Evolutionary conservation across 352 stramenopile genomes (phyloP), one percentile per base, ranked within the genome.

Genomic region (Phytophthora pini): DNA sequence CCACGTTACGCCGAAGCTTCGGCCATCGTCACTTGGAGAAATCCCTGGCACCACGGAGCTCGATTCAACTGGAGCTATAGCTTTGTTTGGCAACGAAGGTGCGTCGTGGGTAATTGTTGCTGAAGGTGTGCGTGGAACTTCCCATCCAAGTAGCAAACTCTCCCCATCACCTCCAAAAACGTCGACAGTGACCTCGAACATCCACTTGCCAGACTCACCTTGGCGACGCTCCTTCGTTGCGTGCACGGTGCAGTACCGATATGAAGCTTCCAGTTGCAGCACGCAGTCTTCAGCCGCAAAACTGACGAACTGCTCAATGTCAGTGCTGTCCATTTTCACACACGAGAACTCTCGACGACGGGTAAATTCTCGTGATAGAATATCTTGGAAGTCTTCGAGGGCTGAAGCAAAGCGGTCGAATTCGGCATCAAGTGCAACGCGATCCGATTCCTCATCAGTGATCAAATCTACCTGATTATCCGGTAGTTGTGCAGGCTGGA

Each of bases 231-330:
- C 77, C 54, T 92, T 94, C 5, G 83, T 94, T 11, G 81, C 85
- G 22, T 88, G 50, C 3, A 90, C 82, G 1, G 85, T 88, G 56
- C 83, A 92, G 47, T 94, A 92, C 17, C 73, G 70, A 59, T 90
- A 74, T 7, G 85, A 76, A 12, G 67, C 72, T 29, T 91, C 83
- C 6, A 94, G 77, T 48, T 92, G 80, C 26, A 92, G 38, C 38
- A 92, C 55, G 24, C 85, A 91, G 59, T 94, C 84, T 68, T 92
- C 80, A 13, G 88, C 80, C 0, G 83, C 88, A 43, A 94, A 88
- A 46, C 73, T 92, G n/a, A 92, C 70, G 2, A 81, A 75, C 7
- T 70, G 65, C 46, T 87, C 82, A 26, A 94, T 55, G 20, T 71
- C 65, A 0, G 62, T 57, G 41, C 70, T 89, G 57, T 89, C 84